Evolutionary conservation across 352 stramenopile species (phyloP).

Genomic region (Thraustotheca clavata): DNA sequence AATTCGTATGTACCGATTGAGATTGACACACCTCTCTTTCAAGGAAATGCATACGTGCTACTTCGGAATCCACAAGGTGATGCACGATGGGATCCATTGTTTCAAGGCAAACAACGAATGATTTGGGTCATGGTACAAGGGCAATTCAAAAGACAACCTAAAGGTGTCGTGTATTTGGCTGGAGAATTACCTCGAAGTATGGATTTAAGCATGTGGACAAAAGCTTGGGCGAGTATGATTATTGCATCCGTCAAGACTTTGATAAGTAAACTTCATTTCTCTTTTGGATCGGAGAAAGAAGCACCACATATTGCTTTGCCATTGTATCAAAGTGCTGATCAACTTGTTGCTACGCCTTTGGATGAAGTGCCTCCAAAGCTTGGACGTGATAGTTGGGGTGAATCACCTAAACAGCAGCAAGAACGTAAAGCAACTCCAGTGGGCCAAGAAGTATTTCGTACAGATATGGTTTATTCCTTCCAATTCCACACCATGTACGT

Average conservation of each 20-base stretch:
- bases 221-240: conserved; percentile 31
- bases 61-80: conserved; percentile 6
- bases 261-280: conserved; percentile 31
- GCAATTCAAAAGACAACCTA: conserved; percentile 37
- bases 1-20: conserved; percentile 7
- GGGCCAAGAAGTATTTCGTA: conserved; percentile 25
- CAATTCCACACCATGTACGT: conserved; percentile 44
- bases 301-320: conserved; percentile 42
- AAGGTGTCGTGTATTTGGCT: conserved; percentile 38
- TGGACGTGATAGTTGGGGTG: conserved; percentile 31
- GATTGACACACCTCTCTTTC: conserved; percentile 20
- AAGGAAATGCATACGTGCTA: conserved; percentile 10
- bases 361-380: conserved; percentile 25
- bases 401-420: conserved; percentile 26
- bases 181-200: conserved; percentile 33
- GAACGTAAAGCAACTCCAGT: conserved; percentile 22
- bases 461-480: conserved; percentile 48
- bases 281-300: conserved; percentile 31
- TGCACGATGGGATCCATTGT: conserved; percentile 29
- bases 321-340: conserved; percentile 41
- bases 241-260: conserved; percentile 33
- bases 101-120: conserved; percentile 29
- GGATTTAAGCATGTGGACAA: conserved; percentile 29
- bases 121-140: conserved; percentile 60
- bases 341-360: conserved; percentile 31